Conservation (phyloP, 1,284 basidiomycete genomes). For the Cutaneotrichosporon cyanovorans region DNA sequence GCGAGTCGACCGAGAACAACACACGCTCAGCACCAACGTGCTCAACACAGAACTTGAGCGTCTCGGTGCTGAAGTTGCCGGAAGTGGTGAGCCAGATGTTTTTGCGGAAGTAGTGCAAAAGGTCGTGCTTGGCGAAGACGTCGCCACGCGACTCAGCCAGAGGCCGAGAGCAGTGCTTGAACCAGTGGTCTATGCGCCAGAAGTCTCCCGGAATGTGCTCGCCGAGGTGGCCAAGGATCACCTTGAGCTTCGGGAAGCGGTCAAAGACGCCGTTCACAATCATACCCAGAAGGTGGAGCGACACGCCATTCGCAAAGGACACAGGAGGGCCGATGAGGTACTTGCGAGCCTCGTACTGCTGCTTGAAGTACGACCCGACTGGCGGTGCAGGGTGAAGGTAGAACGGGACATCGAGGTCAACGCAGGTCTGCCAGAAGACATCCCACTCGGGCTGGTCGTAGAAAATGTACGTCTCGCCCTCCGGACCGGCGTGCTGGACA, state of each 20-base stretch:
- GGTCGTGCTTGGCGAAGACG: constrained; percentile 26
- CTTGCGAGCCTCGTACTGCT: constrained; percentile 35
- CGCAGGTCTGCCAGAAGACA: constrained; percentile 34
- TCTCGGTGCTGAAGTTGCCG: constrained; percentile 17
- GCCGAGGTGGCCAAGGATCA: constrained; percentile 42
- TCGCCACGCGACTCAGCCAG: constrained; percentile 19
- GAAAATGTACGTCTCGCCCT: constrained; percentile 23
- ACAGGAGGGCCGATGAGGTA: constrained; percentile 38
- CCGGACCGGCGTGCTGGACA: constrained; percentile 23
- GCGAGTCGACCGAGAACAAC: constrained; percentile 42
- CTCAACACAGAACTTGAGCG: constrained; percentile 32
- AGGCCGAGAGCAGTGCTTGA: constrained; percentile 26
- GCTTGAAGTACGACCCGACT: constrained; percentile 31
- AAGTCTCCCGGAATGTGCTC: constrained; percentile 40
- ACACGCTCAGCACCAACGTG: constrained; percentile 31
- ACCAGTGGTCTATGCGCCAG: constrained; percentile 42
- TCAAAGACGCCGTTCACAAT: constrained; percentile 43
- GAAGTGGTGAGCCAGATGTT: constrained; percentile 20
- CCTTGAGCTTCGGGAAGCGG: constrained; percentile 41
- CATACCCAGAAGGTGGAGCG: constrained; percentile 37
- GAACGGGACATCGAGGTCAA: constrained; percentile 39
- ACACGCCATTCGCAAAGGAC: constrained; percentile 39
- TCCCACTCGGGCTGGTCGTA: constrained; percentile 31
- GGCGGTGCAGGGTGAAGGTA: constrained; percentile 42
- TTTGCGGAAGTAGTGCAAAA: constrained; percentile 19